These are phyloP conservation scores for Alnus glutinosa DNA, from an alignment of 306 rosid genomes.

Conservation along the genomic window DNA sequence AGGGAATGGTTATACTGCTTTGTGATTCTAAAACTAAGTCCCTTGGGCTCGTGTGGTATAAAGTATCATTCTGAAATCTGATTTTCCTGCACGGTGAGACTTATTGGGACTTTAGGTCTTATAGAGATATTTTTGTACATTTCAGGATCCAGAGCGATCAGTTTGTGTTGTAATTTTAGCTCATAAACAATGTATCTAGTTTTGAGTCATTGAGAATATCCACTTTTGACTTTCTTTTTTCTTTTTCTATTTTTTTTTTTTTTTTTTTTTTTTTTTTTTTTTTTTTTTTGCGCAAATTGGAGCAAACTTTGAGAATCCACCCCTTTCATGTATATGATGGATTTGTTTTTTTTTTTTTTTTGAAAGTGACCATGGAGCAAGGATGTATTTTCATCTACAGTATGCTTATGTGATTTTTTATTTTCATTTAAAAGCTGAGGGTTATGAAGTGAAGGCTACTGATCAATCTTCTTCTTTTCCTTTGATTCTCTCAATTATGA, in stretches of 20 bases:
- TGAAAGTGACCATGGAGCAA: neutral
- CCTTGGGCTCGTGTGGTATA: conserved; percentile 12
- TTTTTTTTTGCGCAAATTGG: conserved; percentile 19
- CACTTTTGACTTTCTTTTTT: conserved; percentile 27
- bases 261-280: too few relatives aligned
- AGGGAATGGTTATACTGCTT: neutral
- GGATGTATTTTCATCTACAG: neutral
- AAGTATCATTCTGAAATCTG: conserved; percentile 20
- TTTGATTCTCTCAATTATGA: too few relatives aligned
- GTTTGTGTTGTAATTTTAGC: conserved; percentile 52
- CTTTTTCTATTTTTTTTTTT: too few relatives aligned
- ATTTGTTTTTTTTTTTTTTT: neutral
- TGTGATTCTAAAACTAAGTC: conserved; percentile 12
- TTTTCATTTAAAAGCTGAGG: too few relatives aligned
- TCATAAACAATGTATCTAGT: conserved; percentile 49
- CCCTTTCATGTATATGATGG: conserved; percentile 43
- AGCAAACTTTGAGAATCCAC: conserved; percentile 31
- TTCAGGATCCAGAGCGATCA: conserved; percentile 42
- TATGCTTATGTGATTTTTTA: too few relatives aligned
- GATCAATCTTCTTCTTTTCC: too few relatives aligned
- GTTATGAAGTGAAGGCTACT: too few relatives aligned
- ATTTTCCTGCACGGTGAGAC: conserved; percentile 9
- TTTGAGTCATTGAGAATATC: conserved; percentile 52
- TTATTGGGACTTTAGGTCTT: conserved; percentile 39
- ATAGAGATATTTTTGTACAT: conserved; percentile 51